A percentile compares a stretch with the other conserved stretches of the same genome.
These are phyloP conservation scores for Hansenula anomala DNA, from an alignment of 1,139 yeast genomes.

Conservation along the genomic window DNA sequence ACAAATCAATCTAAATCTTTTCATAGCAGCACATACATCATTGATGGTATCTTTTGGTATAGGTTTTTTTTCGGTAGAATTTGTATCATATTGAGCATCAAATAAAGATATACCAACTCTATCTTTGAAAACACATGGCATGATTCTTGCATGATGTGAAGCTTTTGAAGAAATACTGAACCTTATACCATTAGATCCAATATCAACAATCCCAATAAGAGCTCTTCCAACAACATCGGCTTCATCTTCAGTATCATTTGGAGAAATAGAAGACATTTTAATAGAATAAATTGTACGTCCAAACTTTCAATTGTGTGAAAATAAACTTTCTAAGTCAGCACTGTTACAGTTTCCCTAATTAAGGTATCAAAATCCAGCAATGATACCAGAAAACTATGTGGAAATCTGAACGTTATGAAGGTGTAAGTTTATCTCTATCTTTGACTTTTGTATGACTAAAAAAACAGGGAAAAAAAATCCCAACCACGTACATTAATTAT, in stretches of 20 bases:
- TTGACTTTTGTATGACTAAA: too few species aligned
- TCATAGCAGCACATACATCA: conserved; percentile 55
- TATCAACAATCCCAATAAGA: conserved; percentile 57
- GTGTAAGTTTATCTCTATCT: too few species aligned
- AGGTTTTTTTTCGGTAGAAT: conserved; percentile 37
- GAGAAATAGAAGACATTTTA: conserved; percentile 28
- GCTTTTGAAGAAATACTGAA: conserved; percentile 63
- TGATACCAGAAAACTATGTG: too few species aligned
- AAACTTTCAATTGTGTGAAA: too few species aligned
- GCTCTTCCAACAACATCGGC: conserved; percentile 50
- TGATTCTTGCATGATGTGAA: conserved; percentile 58
- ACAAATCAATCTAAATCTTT: conserved; percentile 58
- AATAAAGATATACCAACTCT: conserved; percentile 60
- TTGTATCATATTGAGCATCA: conserved; percentile 46
- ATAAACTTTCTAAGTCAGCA: too few species aligned
- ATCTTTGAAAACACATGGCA: conserved; percentile 70
- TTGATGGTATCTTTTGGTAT: conserved; percentile 50
- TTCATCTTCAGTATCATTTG: conserved; percentile 35
- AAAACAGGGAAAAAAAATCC: too few species aligned
- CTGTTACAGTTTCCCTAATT: too few species aligned
- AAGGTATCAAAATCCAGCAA: too few species aligned
- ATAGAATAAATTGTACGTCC: too few species aligned
- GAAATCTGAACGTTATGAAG: too few species aligned
- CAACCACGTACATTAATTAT: too few species aligned
- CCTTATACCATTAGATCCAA: conserved; percentile 64